Evolutionary conservation across 2,329 filamentous ascomycete genomes (phyloP), one percentile per base, ranked within the genome.

Genomic region (Trichophyton simii): DNA sequence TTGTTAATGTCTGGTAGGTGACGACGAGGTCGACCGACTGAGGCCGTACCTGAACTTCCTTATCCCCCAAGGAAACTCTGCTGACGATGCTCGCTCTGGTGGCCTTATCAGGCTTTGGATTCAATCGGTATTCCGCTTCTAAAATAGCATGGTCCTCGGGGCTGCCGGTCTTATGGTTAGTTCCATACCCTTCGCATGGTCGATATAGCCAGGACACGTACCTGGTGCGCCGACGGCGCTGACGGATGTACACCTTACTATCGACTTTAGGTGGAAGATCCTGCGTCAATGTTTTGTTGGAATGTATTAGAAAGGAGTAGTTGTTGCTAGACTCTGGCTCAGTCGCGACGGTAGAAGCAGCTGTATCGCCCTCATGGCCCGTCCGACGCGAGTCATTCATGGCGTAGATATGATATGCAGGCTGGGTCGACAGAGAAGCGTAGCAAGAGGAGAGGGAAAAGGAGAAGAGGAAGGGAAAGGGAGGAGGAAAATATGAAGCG

Each of bases 101-200:
- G 61, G 85, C 82, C 76, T 95, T 96, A 77, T 96, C 91, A 38
- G 92, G 92, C 74, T 96, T 96, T 5, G 89, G 84, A 72, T 96
- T 95, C 64, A 80, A 82, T 68, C 83, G 82, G 72, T 95, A 96
- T 63, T 92, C 90, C 41, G 87, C 82, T 75, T 96, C 92, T 63
- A 96, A 85, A 60, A 95, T 83, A 59, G 86, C 83, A 77, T 96
- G 92, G 77, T 97, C 92, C 75, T 92, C 88, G 46, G 88, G 86
- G 70, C 90, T 95, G 66, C 65, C 64, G 64, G 31, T 61, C 48
- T 65, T n/a, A 60, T 59, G 31, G 36, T 64, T 60, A 63, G 60
- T 67, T 42, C n/a, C 28, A 44, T 34, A 22, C 25, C 15, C 13
- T 7, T 20, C 42, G 15, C 31, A 8, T 20, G 11, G 18, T 36